Evolutionary conservation across 2,329 filamentous ascomycete genomes (phyloP), one percentile per base, ranked within the genome.

Genomic region (Eutypella sp.): DNA sequence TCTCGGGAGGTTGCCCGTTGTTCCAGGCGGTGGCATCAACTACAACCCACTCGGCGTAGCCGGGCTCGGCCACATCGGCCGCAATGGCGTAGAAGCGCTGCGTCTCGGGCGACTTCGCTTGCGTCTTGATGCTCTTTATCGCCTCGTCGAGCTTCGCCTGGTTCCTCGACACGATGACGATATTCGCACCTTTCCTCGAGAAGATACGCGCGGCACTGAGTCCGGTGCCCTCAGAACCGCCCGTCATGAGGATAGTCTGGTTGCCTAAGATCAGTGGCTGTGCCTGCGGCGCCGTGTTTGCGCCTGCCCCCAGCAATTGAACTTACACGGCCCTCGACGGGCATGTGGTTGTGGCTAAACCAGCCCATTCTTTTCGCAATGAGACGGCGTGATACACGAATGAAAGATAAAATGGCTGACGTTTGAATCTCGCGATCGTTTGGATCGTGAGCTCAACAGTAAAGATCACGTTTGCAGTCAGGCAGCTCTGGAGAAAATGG

Each of bases 211-310:
- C 89, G 20, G 84, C 78, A 38, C 81, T 79, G 57, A 82, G 81
- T 46, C 91, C 91, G 84, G 95, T 88, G 48, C 91, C 91, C 61
- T 95, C 87, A 1, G 91, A 95, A 23, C 83, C 89, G 42, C 91
- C 91, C 1, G 91, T 96, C 41, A 96, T 13, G 41, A 47, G 34
- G 33, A 43, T 43, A n/a, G 47, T 46, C 47, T 48, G 36, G 15
- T 7, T 6, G 22, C 10, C 20, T 8, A 34, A 42, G 15, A 27
- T 43, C 31, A 43, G 29, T 24, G 13, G 37, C 7, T 27, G 18
- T 42, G 11, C 39, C 7, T n/a, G 73, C 47, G 96, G 73, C 38
- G 92, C 76, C 2, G 89, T 95, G 89, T 95, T 56, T 10, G 41
- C 31, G 18, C 44, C 40, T 29, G 25, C 25, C 25, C 25, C 13